These are phyloP conservation scores for Fusarium hainanense DNA, from an alignment of 2,329 filamentous ascomycete genomes.

Conservation along the genomic window DNA sequence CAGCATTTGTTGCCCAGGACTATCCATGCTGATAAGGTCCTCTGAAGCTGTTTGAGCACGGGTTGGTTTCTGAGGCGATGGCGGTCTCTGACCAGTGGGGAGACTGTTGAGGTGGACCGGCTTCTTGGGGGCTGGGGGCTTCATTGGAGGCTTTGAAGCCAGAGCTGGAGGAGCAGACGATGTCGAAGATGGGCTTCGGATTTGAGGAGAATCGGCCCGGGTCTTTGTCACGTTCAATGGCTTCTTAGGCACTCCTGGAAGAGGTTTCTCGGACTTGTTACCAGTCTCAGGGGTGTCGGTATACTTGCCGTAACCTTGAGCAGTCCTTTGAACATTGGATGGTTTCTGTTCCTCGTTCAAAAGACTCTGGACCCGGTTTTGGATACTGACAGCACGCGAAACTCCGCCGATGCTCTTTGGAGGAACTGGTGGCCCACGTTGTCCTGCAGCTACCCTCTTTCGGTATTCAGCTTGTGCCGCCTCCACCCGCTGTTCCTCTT, in stretches of 20 bases:
- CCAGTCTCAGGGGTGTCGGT: constrained; percentile 65
- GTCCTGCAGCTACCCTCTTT: constrained; percentile 71
- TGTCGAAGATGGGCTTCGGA: constrained; percentile 31
- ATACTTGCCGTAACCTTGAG: constrained; percentile 90
- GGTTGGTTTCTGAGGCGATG: constrained; percentile 59
- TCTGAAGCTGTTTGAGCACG: constrained; percentile 47
- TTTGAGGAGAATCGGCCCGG: constrained; percentile 45
- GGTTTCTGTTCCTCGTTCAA: constrained; percentile 79
- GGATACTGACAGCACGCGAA: constrained; percentile 83
- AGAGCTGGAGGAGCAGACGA: constrained; percentile 43
- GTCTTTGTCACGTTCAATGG: constrained; percentile 54
- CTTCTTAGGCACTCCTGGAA: constrained; percentile 64
- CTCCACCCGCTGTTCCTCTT: constrained; percentile 91
- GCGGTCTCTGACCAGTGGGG: constrained; percentile 56
- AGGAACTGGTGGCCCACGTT: constrained; percentile 53
- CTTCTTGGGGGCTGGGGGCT: constrained; percentile 70
- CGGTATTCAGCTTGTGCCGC: constrained; percentile 90
- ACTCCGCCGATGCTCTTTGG: constrained; percentile 69
- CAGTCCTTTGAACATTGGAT: constrained; percentile 72
- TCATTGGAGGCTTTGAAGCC: constrained; percentile 47
- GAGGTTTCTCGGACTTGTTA: constrained; percentile 53
- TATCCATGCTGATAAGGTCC: constrained; percentile 57
- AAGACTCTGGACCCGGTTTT: constrained; percentile 88
- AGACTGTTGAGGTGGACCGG: constrained; percentile 70
- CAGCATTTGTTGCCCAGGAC: constrained; percentile 61